These are phyloP conservation scores for Trametes versicolor DNA, from an alignment of 1,284 basidiomycete species.

Conservation along the genomic window DNA sequence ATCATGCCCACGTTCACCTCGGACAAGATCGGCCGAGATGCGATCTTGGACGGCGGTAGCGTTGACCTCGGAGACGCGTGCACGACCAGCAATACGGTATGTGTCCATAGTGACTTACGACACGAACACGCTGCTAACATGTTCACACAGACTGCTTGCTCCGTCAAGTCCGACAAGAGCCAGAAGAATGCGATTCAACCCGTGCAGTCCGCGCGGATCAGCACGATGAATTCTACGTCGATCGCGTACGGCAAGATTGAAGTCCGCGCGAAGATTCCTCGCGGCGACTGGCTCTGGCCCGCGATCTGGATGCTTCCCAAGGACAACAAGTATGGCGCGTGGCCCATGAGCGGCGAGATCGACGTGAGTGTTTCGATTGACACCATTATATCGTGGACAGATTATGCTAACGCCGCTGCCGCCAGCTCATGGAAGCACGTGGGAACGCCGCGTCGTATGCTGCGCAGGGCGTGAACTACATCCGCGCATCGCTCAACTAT, in stretches of 20 bases:
- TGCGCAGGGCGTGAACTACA: constrained; percentile 75
- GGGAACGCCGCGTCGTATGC: constrained; percentile 73
- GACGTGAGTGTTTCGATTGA: constrained; percentile 55
- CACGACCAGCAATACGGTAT: constrained; percentile 54
- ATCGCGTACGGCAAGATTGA: constrained; percentile 82
- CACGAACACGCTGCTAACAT: not conserved
- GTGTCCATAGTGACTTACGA: not conserved
- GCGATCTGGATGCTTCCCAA: constrained; percentile 86
- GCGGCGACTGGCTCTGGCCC: constrained; percentile 83
- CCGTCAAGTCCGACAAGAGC: constrained; percentile 49
- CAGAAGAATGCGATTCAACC: constrained; percentile 71
- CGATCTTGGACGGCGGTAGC: constrained; percentile 69
- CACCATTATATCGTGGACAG: not conserved
- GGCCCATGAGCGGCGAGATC: constrained; percentile 82
- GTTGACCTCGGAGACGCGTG: constrained; percentile 72
- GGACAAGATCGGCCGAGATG: constrained; percentile 63
- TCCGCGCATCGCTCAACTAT: constrained; percentile 81
- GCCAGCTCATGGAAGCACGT: constrained; percentile 75
- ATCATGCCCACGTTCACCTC: constrained; percentile 85
- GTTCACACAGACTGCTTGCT: constrained; percentile 50
- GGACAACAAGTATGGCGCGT: constrained; percentile 73
- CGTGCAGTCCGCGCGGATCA: constrained; percentile 78
- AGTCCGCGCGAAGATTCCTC: constrained; percentile 56
- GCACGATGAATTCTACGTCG: constrained; percentile 67
- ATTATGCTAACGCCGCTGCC: constrained; percentile 19